These are phyloP conservation scores for Darksidea phi DNA, from an alignment of 495 filamentous ascomycete species.

Conservation along the genomic window DNA sequence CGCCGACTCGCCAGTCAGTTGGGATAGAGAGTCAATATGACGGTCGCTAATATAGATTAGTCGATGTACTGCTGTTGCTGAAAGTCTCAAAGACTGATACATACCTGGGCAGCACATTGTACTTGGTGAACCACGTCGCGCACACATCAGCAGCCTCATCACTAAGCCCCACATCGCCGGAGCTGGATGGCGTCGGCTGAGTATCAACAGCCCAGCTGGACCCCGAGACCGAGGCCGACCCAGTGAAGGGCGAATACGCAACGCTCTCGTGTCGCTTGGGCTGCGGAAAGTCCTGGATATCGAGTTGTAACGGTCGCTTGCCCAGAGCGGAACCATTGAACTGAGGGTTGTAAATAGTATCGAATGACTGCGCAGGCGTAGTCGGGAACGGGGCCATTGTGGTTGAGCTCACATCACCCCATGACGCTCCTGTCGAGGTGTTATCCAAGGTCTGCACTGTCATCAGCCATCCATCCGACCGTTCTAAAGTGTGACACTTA, in stretches of 20 bases:
- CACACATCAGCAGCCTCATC: slow-evolving; percentile 37
- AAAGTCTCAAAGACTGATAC: neutral
- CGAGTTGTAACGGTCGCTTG: slow-evolving; percentile 23
- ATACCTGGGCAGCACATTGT: slow-evolving; percentile 26
- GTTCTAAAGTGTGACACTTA: slow-evolving; percentile 12
- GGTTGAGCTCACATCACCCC: slow-evolving; percentile 6
- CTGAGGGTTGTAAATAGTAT: slow-evolving; percentile 9
- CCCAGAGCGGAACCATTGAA: neutral
- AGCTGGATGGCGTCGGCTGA: slow-evolving; percentile 15
- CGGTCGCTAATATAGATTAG: slow-evolving; percentile 18
- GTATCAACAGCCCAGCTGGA: slow-evolving; percentile 21
- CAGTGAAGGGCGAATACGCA: slow-evolving; percentile 9
- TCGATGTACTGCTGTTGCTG: neutral
- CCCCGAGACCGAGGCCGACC: slow-evolving; percentile 17
- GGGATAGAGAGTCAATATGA: slow-evolving; percentile 30
- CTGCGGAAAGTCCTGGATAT: slow-evolving; percentile 25
- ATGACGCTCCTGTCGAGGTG: slow-evolving; percentile 14
- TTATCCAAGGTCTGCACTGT: slow-evolving; percentile 23
- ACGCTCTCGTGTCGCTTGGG: slow-evolving; percentile 21
- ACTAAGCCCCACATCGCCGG: slow-evolving; percentile 19
- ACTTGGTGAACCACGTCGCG: slow-evolving; percentile 32
- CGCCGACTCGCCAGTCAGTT: slow-evolving; percentile 26
- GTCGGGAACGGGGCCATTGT: slow-evolving; percentile 5
- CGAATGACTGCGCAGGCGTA: slow-evolving; percentile 14
- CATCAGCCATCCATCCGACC: neutral